Percentiles rank a stretch among this genome's conserved stretches.
phyloP scores from a whole-genome alignment of 23 red algal species.

The Gracilaria vermiculophylla region DNA sequence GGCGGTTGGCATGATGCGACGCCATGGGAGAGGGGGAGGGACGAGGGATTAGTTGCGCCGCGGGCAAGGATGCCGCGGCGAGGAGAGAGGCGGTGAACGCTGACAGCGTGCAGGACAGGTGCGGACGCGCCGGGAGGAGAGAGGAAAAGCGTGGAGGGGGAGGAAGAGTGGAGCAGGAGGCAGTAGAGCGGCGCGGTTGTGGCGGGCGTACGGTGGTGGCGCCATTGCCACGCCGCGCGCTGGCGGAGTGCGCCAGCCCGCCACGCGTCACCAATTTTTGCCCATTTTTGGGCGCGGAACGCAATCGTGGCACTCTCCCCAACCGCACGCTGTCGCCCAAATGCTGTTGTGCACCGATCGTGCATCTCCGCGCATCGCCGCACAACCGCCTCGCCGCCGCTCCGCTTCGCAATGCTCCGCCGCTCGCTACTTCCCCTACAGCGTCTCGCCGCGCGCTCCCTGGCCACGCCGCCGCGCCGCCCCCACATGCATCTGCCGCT shows the following conservation, averaged over 20 bases:
- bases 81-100: slow-evolving; percentile 24
- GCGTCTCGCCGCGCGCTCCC: not conserved
- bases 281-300: not conserved
- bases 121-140: not conserved
- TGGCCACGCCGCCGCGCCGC: slow-evolving; percentile 9
- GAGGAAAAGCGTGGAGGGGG: not conserved
- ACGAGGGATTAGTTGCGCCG: not conserved
- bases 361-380: too few species aligned
- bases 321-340: not conserved
- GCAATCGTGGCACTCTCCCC: not conserved
- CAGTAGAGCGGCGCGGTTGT: not conserved
- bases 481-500: slow-evolving; percentile 74
- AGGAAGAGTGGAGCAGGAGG: not conserved
- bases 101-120: not conserved
- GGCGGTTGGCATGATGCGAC: slow-evolving; percentile 14
- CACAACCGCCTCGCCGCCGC: not conserved
- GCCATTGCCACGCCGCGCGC: not conserved
- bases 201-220: slow-evolving; percentile 1
- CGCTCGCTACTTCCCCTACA: not conserved
- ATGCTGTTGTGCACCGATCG: too few species aligned
- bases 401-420: slow-evolving; percentile 16
- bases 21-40: slow-evolving; percentile 29
- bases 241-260: not conserved
- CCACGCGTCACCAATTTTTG: slow-evolving; percentile 3
- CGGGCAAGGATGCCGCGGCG: slow-evolving; percentile 30